phyloP scores from a whole-genome alignment of 2,329 filamentous ascomycete genomes.

The Pseudogymnoascus sp. region DNA sequence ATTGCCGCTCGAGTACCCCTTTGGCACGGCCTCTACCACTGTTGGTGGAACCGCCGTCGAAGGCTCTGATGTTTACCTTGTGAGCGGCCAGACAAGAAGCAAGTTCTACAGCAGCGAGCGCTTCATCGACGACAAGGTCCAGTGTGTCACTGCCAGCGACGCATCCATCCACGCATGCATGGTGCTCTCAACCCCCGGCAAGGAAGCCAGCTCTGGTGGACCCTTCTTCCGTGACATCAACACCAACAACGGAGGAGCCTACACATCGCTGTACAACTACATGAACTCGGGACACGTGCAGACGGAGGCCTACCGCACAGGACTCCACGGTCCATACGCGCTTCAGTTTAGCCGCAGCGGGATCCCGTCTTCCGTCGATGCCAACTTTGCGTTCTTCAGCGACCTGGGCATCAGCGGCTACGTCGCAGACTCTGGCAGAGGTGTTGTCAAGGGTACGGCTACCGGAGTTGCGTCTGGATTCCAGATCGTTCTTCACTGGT shows the following conservation, averaged over 20 bases:
- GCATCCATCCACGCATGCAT: slow-evolving; percentile 52
- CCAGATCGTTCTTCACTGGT: slow-evolving; percentile 58
- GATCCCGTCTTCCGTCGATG: slow-evolving; percentile 35
- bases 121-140: slow-evolving; percentile 61
- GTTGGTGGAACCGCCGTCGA: slow-evolving; percentile 47
- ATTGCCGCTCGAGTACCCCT: slow-evolving; percentile 42
- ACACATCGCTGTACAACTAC: slow-evolving; percentile 53
- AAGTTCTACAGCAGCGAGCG: slow-evolving; percentile 64
- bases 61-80: slow-evolving; percentile 51
- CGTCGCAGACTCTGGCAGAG: slow-evolving; percentile 47
- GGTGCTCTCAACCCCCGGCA: slow-evolving; percentile 42
- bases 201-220: slow-evolving; percentile 57
- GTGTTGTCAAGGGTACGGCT: slow-evolving; percentile 53
- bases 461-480: slow-evolving; percentile 47
- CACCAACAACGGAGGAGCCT: slow-evolving; percentile 53
- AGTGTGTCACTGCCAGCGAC: slow-evolving; percentile 49
- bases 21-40: slow-evolving; percentile 49
- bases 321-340: slow-evolving; percentile 59
- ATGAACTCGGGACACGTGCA: slow-evolving; percentile 56
- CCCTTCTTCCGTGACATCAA: slow-evolving; percentile 52
- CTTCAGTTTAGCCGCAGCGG: slow-evolving; percentile 53
- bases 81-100: slow-evolving; percentile 55
- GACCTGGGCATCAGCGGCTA: slow-evolving; percentile 52
- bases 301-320: slow-evolving; percentile 54
- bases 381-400: slow-evolving; percentile 53